Conservation (phyloP, 2,329 filamentous ascomycete species). For the Cyphellophora attinorum region DNA sequence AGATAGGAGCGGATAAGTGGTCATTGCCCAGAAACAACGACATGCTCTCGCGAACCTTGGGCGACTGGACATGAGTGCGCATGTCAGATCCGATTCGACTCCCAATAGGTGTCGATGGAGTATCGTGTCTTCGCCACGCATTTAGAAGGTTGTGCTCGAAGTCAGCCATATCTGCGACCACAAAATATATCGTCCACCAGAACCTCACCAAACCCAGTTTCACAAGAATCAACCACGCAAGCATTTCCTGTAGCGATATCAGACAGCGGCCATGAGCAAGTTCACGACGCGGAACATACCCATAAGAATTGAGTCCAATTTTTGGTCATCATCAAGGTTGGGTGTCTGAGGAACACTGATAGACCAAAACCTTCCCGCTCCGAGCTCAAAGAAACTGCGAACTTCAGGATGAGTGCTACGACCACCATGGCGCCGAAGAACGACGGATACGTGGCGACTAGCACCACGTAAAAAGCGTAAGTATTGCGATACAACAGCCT, state of each 20-base stretch:
- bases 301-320: background rate
- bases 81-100: background rate
- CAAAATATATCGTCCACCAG: background rate
- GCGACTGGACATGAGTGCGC: background rate
- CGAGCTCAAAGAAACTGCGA: too few relatives aligned
- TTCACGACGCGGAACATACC: background rate
- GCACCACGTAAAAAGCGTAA: background rate
- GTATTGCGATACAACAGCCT: background rate
- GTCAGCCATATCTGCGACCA: background rate
- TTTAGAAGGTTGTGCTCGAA: background rate
- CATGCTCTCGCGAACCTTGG: background rate
- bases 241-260: background rate
- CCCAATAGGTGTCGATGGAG: background rate
- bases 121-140: background rate
- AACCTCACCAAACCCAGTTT: too few relatives aligned
- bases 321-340: background rate
- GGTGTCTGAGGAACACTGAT: background rate
- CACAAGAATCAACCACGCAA: background rate
- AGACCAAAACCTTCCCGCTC: background rate
- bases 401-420: too few relatives aligned
- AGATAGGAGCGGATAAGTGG: background rate
- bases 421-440: background rate
- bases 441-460: background rate
- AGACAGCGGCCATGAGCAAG: background rate
- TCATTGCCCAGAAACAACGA: background rate